Conservation (phyloP, 2,329 filamentous ascomycete genomes). For the Pseudocercospora crystallina region DNA sequence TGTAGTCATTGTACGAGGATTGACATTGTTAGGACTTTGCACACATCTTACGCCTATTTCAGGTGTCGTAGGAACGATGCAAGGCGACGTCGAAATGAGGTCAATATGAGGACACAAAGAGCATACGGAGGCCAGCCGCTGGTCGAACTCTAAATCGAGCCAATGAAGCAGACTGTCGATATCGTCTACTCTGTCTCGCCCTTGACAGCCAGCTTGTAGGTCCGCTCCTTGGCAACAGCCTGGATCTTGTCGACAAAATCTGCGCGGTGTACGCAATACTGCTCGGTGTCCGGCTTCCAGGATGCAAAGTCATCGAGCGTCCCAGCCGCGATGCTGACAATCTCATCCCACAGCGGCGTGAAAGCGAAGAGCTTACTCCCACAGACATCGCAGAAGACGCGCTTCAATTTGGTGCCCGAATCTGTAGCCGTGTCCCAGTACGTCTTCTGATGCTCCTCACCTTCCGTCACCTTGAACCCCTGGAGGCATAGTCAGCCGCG, state of each 20-base stretch:
- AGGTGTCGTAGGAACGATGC: no score
- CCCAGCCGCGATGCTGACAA: conserved; percentile 26
- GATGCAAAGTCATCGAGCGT: conserved; percentile 27
- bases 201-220: conserved; percentile 13
- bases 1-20: no score
- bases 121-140: no score
- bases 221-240: conserved; percentile 15
- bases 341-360: conserved; percentile 21
- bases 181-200: not conserved
- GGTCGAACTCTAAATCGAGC: no score
- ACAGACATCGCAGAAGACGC: conserved; percentile 46
- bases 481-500: conserved; percentile 16
- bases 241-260: conserved; percentile 18
- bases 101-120: no score
- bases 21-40: no score
- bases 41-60: no score
- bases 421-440: conserved; percentile 44
- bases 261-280: conserved; percentile 25
- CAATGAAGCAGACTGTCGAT: no score
- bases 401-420: conserved; percentile 44
- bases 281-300: conserved; percentile 27
- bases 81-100: no score
- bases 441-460: conserved; percentile 41
- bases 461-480: conserved; percentile 44
- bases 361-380: conserved; percentile 33